Evolutionary conservation across 176 grass and related monocot genomes (phyloP), one percentile per base, ranked within the genome.

Genomic region (Musa beccarii): DNA sequence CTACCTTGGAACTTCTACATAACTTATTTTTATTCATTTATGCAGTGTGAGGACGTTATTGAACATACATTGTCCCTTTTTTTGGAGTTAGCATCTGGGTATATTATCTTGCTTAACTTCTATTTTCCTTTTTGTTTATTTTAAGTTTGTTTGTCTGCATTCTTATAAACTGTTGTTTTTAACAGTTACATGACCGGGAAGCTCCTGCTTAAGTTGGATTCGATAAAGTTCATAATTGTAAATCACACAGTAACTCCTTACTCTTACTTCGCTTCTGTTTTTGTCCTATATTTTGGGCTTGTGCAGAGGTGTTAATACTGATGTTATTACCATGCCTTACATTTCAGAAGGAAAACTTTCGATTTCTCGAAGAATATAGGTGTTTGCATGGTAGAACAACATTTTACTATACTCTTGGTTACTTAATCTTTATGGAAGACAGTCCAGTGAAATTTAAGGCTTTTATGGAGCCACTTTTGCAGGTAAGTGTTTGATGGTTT

Each of bases 121-220:
- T 43, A 43, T 51, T 71, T 29, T 71, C 50, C 69, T 69, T 23
- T 28, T 13, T 68, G 75, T 79, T 51, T 78, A 56, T 21, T 11
- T 78, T 59, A 11, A 75, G 34, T 43, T 17, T 53, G 63, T 56
- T 29, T 26, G 16, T 68, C 53, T 55, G 77, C 79, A 49, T 53
- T 87, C 52, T 80, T 81, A 67, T 82, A 73, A 52, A 50, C 79
- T 71, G 66, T 62, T 84, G 81, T 66, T 71, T 20, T 16, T 82
- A 54, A 51, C 85, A 99, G 96, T 68, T 99, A 99, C 84, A 99
- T 99, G 91, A 99, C 91, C 65, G 96, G 96, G 77, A 99, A 99
- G 74, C 83, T 99, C 74, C 72, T 99, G 78, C 91, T 99, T 72
- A 99, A 99, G 81, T 67, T 99, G 81, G 96, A 99, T 55, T 87